Base-by-base conservation (phyloP, 257 asterid species). In the Solanum peruvianum region DNA sequence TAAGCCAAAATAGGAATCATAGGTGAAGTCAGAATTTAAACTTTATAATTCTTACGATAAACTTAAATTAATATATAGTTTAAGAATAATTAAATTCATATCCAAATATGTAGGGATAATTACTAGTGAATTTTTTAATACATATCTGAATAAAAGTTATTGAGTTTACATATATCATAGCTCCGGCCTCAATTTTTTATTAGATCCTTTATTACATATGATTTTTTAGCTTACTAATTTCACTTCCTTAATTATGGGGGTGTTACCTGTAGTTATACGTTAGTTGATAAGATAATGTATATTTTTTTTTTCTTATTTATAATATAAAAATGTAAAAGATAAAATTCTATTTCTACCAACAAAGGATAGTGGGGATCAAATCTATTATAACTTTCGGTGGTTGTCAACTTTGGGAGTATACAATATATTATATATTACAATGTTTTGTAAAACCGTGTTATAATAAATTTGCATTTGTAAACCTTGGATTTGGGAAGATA, bases 311-410 rank as follows among this genome's bases (percentile, higher is more conserved):
- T 21, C 4, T 11, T 12, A 9, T 52, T 7, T 8, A 8, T 31
- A 56, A 52, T 52, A 52, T 52, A 5, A 49, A 16, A 52, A 52
- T 18, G 20, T 16, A 9, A 75, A 21, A 11, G 42, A 6, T 1
- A 13, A 13, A 76, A 41, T 3, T n/a, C 31, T 25, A 25, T 13
- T 20, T 72, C 0, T 11, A 29, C 12, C n/a, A 44, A 2, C 10
- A 66, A 64, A 11, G 33, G 45, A 21, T 21, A 23, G 37, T 56
- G 85, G 42, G 84, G 80, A 33, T 85, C 49, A 85, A 73, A 86
- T 73, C 75, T 86, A 70, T 45, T 37, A 25, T 8, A 88, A 56
- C 84, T 47, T 84, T 86, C 60, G 80, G 60, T 87, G 87, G 87
- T 82, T 82, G 86, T 89, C n/a, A 82, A 47, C 85, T 47, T 49